A percentile compares a stretch with the other conserved stretches of the same genome.
Evolutionary conservation across 805 yeast genomes (phyloP).

Genomic region (Yarrowia yakushimensis): DNA sequence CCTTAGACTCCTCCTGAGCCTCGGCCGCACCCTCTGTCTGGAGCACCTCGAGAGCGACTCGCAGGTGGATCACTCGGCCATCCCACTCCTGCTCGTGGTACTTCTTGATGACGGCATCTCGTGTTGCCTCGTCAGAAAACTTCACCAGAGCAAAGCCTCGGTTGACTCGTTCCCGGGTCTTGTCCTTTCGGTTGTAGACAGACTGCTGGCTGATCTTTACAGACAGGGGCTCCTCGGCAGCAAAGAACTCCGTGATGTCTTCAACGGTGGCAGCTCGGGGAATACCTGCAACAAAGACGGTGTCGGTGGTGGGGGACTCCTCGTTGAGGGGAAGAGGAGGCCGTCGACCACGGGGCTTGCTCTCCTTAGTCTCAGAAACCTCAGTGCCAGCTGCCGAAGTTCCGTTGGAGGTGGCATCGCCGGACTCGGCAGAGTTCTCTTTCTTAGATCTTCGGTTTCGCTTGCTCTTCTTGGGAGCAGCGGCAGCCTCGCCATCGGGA

Average conservation of each 20-base stretch:
- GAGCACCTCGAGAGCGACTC: slow-evolving; percentile 52
- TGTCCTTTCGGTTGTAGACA: slow-evolving; percentile 28
- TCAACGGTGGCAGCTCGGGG: slow-evolving; percentile 49
- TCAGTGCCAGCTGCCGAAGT: slow-evolving; percentile 19
- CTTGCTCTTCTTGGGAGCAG: slow-evolving; percentile 22
- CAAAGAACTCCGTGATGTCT: slow-evolving; percentile 45
- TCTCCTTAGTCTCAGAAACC: slow-evolving; percentile 17
- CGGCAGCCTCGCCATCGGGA: background rate
- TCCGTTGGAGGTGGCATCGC: slow-evolving; percentile 3
- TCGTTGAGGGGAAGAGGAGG: slow-evolving; percentile 27
- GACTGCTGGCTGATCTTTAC: slow-evolving; percentile 26
- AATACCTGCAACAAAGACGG: slow-evolving; percentile 61
- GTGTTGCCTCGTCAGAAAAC: slow-evolving; percentile 58
- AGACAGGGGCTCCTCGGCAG: slow-evolving; percentile 38
- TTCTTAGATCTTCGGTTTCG: slow-evolving; percentile 16
- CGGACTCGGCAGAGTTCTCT: slow-evolving; percentile 20
- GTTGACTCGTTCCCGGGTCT: slow-evolving; percentile 27
- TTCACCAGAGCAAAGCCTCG: slow-evolving; percentile 52
- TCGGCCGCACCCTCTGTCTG: slow-evolving; percentile 19
- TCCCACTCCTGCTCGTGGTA: slow-evolving; percentile 63
- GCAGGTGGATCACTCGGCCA: slow-evolving; percentile 52
- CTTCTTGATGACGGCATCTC: slow-evolving; percentile 65
- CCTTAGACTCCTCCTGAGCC: background rate
- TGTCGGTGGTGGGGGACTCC: slow-evolving; percentile 46
- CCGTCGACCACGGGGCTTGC: slow-evolving; percentile 26